phyloP scores from a whole-genome alignment of 2,329 filamentous ascomycete species.

The Cladosporium sp. region DNA sequence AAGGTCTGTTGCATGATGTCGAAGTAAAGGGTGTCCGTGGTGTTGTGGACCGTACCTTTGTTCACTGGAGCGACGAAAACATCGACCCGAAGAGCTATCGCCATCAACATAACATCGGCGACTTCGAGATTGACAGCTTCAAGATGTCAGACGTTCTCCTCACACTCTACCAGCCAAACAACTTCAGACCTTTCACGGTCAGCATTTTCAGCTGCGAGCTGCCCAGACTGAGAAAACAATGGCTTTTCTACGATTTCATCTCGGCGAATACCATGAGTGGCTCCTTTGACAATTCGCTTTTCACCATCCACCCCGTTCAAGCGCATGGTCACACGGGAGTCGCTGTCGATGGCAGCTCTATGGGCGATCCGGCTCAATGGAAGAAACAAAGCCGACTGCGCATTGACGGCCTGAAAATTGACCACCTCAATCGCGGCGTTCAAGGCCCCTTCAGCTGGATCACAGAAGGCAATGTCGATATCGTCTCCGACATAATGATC shows the following conservation, averaged over 20 bases:
- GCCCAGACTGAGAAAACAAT: conserved; percentile 87
- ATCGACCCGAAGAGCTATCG: conserved; percentile 82
- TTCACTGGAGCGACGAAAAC: conserved; percentile 60
- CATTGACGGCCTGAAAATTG: conserved; percentile 90
- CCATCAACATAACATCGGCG: conserved; percentile 80
- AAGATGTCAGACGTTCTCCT: conserved; percentile 91
- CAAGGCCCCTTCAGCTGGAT: conserved; percentile 97
- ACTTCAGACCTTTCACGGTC: conserved; percentile 89
- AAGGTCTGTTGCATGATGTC: conserved; percentile 83
- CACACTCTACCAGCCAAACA: conserved; percentile 82
- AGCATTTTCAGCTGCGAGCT: conserved; percentile 96
- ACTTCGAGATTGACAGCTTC: conserved; percentile 96
- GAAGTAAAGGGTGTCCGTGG: conserved; percentile 91
- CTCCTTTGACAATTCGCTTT: conserved; percentile 89
- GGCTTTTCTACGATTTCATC: conserved; percentile 96
- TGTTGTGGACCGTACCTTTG: conserved; percentile 82
- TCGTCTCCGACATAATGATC: conserved; percentile 92
- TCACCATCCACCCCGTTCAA: conserved; percentile 93
- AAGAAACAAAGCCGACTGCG: conserved; percentile 92
- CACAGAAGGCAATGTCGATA: conserved; percentile 92
- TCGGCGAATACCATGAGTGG: conserved; percentile 95
- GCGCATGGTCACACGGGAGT: conserved; percentile 72
- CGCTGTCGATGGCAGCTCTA: conserved; percentile 52
- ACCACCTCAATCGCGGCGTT: conserved; percentile 90
- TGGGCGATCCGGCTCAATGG: conserved; percentile 69